Evolutionary conservation across 345 rosid species (phyloP).

Genomic region (Stellera chamaejasme): DNA sequence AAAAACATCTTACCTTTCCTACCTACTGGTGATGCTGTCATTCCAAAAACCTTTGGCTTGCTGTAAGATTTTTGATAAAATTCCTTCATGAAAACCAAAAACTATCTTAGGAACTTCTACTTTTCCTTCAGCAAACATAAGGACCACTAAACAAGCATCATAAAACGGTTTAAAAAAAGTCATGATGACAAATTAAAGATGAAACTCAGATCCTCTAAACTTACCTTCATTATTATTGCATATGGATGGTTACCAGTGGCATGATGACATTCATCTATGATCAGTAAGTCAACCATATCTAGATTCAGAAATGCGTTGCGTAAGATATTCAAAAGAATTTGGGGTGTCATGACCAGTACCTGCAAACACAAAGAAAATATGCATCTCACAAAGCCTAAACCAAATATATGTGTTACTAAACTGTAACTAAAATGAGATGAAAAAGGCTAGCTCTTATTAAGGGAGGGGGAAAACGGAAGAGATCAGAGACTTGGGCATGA

Average conservation of each 20-base stretch:
- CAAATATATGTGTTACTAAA: too few species aligned
- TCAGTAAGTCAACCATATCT: constrained; percentile 47
- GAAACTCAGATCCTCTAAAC: not conserved
- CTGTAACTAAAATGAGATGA: too few species aligned
- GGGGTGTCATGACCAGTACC: constrained; percentile 97
- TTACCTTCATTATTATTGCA: constrained; percentile 73
- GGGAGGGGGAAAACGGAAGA: not conserved
- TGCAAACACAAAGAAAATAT: constrained; percentile 15
- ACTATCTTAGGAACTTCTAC: not conserved
- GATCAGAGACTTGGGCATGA: not conserved
- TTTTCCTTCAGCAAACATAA: constrained; percentile 1
- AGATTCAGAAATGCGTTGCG: constrained; percentile 56
- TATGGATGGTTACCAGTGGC: constrained; percentile 81
- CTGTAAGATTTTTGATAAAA: constrained; percentile 46
- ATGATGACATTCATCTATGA: constrained; percentile 86
- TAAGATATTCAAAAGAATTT: constrained; percentile 68
- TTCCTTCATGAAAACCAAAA: constrained; percentile 41
- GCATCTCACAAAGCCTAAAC: not conserved
- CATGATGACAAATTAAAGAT: too few species aligned
- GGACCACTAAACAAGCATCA: not conserved
- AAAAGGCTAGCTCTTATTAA: not conserved
- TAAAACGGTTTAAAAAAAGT: not conserved
- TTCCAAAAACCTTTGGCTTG: constrained; percentile 86
- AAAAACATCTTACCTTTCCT: constrained; percentile 48
- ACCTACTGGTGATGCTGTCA: constrained; percentile 57